phyloP scores from a whole-genome alignment of 2,329 filamentous ascomycete genomes.

The Colletotrichum sojae region DNA sequence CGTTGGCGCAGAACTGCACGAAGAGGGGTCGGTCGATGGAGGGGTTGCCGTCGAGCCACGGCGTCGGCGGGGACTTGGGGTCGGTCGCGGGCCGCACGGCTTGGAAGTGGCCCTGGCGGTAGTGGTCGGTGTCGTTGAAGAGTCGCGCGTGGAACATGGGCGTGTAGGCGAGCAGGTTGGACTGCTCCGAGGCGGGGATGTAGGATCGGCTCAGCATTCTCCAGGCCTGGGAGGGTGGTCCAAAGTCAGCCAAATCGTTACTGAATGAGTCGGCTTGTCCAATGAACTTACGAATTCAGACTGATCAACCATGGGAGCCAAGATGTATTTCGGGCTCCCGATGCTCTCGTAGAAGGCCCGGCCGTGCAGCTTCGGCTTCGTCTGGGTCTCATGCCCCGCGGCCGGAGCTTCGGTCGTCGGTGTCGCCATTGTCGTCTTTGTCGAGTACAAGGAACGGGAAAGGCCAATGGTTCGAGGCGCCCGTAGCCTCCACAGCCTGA shows the following conservation, averaged over 20 bases:
- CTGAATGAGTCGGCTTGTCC: slow-evolving; percentile 8
- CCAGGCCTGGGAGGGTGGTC: slow-evolving; percentile 78
- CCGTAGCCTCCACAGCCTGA: slow-evolving; percentile 33
- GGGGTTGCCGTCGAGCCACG: slow-evolving; percentile 89
- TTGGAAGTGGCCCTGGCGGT: slow-evolving; percentile 87
- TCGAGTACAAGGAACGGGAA: slow-evolving; percentile 31
- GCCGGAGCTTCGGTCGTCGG: slow-evolving; percentile 50
- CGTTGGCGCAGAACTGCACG: slow-evolving; percentile 96
- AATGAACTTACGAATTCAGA: slow-evolving; percentile 86
- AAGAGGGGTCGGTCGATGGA: slow-evolving; percentile 88
- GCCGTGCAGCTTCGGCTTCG: slow-evolving; percentile 77
- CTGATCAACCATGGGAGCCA: slow-evolving; percentile 98
- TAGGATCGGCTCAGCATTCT: slow-evolving; percentile 96
- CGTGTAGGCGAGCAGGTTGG: slow-evolving; percentile 85
- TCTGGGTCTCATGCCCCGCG: slow-evolving; percentile 24
- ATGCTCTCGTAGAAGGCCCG: slow-evolving; percentile 95
- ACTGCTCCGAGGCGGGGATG: slow-evolving; percentile 75
- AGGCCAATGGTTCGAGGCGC: slow-evolving; percentile 35
- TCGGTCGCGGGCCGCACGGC: slow-evolving; percentile 61
- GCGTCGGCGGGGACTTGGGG: slow-evolving; percentile 44
- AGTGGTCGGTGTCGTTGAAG: slow-evolving; percentile 82
- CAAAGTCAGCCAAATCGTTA: slow-evolving; percentile 9
- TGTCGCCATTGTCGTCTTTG: slow-evolving; percentile 45
- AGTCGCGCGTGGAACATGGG: slow-evolving; percentile 97
- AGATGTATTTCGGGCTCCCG: slow-evolving; percentile 88